phyloP scores from a whole-genome alignment of 805 yeast genomes.

The Wickerhamiella occidentalis region DNA sequence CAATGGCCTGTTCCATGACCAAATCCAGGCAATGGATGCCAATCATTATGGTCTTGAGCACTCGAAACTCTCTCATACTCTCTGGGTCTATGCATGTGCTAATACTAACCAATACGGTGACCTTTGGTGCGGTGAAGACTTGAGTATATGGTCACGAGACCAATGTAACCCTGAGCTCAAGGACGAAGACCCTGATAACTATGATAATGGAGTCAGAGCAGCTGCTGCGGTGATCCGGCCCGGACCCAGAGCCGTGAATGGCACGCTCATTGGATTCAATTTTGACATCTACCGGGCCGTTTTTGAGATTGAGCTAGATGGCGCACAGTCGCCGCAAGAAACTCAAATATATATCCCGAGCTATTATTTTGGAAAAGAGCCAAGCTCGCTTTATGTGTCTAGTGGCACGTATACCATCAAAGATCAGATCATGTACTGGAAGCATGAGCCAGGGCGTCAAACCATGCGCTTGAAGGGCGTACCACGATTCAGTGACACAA shows the following conservation, averaged over 20 bases:
- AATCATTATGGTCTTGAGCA: constrained; percentile 68
- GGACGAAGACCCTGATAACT: not conserved
- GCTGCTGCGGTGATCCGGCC: constrained; percentile 69
- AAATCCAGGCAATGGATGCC: constrained; percentile 76
- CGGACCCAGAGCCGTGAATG: constrained; percentile 51
- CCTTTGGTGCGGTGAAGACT: constrained; percentile 86
- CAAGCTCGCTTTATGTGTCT: constrained; percentile 2
- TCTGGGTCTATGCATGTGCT: constrained; percentile 71
- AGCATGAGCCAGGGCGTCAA: constrained; percentile 16
- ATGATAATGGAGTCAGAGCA: constrained; percentile 56
- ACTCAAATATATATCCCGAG: constrained; percentile 48
- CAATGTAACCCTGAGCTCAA: constrained; percentile 11
- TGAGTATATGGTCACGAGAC: constrained; percentile 62
- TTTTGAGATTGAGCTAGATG: constrained; percentile 39
- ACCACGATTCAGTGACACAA: constrained; percentile 17
- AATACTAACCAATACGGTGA: constrained; percentile 85
- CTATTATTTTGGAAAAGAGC: constrained; percentile 45
- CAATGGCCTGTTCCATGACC: constrained; percentile 57
- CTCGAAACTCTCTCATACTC: constrained; percentile 55
- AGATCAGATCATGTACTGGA: constrained; percentile 19
- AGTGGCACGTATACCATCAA: constrained; percentile 16
- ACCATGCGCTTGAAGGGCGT: constrained; percentile 16
- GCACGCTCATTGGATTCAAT: constrained; percentile 41
- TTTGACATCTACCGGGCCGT: constrained; percentile 43
- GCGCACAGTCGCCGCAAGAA: constrained; percentile 26